phyloP scores from a whole-genome alignment of 345 rosid genomes.

The Reutealis trisperma region DNA sequence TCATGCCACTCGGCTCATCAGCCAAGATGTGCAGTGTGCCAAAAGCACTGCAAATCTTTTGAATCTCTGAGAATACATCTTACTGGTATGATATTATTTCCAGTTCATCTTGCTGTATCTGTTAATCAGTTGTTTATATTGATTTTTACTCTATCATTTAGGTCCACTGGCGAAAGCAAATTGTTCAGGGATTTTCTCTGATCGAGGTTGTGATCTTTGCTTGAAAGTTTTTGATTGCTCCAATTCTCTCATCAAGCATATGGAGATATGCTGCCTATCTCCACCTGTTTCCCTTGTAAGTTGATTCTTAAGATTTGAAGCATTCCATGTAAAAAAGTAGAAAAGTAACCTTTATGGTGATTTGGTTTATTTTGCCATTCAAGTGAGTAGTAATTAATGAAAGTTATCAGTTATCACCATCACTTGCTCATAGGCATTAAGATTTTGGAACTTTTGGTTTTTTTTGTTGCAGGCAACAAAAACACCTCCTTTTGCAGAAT shows the following conservation, averaged over 20 bases:
- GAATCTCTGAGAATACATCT: conserved; percentile 75
- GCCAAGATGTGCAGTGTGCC: conserved; percentile 65
- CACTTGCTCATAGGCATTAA: not conserved
- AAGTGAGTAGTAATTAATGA: conserved; percentile 3
- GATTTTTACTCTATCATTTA: conserved; percentile 13
- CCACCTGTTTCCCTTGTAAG: conserved; percentile 59
- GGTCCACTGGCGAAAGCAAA: conserved; percentile 49
- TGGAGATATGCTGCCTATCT: conserved; percentile 43
- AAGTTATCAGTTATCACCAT: not conserved
- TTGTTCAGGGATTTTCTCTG: conserved; percentile 51
- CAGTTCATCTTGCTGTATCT: not conserved
- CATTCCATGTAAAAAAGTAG: not conserved
- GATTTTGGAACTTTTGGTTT: not conserved
- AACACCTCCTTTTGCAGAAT: conserved; percentile 17
- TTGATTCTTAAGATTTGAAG: conserved; percentile 14
- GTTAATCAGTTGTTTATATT: not conserved
- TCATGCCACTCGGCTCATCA: conserved; percentile 72
- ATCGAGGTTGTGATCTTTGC: conserved; percentile 60
- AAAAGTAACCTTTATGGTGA: not conserved
- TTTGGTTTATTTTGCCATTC: not conserved
- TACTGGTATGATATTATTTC: conserved; percentile 36
- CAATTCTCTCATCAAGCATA: conserved; percentile 43
- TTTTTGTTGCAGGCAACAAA: conserved; percentile 32
- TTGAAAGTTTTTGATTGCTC: conserved; percentile 50
- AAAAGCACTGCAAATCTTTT: conserved; percentile 70